Evolutionary conservation across 202 grass and related monocot species (phyloP), one percentile per base, ranked within the genome.

Genomic region (Setaria viridis): DNA sequence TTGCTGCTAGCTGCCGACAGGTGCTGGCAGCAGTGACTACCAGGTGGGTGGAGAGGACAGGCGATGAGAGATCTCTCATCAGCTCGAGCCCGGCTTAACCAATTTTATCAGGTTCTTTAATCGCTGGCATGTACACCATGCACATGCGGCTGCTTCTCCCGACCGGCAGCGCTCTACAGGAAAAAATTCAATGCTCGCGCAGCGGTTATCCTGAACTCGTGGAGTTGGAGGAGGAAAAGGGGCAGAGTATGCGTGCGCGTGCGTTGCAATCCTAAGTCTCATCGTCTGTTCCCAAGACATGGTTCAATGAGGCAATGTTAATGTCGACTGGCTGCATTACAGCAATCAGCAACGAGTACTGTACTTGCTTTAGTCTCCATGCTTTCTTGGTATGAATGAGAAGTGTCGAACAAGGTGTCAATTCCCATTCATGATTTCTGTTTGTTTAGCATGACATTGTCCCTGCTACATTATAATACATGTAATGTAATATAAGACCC

Each of bases 81-180:
- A 41, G 9, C 60, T 21, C 19, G 33, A 34, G 73, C 25, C 25
- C 10, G 20, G 55, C 56, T 64, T 64, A 83, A 54, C 80, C 45
- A 21, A 20, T 76, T 83, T 78, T 71, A 54, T 25, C 63, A 9
- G 35, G 46, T 80, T 86, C 67, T 80, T 86, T 66, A 74, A 51
- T 67, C 34, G 57, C 76, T 1, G 56, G 8, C 32, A 67, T 72
- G 76, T 80, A 39, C 43, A 20, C 46, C 65, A 5, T 37, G 70
- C 72, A 82, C 72, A 77, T 87, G 79, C 6, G 58, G 25, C 21
- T 77, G 63, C 17, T 62, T 3, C 47, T 10, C 8, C 43, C 43
- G 2, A 63, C n/a, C 29, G 48, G 25, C 17, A 32, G 77, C 39
- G 74, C 6, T 42, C 55, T 29, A 0, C 1, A 67, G 33, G 4